Evolutionary conservation across 2,329 filamentous ascomycete genomes (phyloP).

Genomic region (Pseudogymnoascus sp.): DNA sequence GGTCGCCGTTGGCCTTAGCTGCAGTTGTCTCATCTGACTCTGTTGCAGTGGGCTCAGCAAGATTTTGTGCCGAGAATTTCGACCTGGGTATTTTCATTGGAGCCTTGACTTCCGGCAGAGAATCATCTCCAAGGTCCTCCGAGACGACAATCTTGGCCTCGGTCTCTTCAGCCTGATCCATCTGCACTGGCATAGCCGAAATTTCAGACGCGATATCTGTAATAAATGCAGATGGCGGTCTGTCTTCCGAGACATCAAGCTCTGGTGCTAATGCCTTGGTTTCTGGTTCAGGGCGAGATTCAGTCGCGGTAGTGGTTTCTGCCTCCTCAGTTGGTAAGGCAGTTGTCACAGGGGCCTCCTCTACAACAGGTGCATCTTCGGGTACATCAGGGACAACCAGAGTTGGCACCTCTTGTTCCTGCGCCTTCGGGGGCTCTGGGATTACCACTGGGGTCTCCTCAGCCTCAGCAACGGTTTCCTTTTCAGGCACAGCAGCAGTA

Average conservation of each 20-base stretch:
- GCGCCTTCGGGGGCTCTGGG: background rate
- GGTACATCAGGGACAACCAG: background rate
- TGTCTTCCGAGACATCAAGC: background rate
- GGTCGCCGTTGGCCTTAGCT: background rate
- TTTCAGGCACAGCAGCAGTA: background rate
- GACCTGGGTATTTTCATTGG: slow-evolving; percentile 23
- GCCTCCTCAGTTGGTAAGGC: background rate
- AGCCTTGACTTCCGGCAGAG: slow-evolving; percentile 7
- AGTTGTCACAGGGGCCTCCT: background rate
- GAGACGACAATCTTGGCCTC: background rate
- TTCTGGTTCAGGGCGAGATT: background rate
- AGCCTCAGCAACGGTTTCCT: background rate
- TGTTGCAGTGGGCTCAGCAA: slow-evolving; percentile 10
- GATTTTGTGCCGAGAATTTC: slow-evolving; percentile 24
- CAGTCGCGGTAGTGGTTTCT: background rate
- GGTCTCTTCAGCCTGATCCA: background rate
- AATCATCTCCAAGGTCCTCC: background rate
- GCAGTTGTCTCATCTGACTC: background rate
- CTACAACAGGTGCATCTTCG: background rate
- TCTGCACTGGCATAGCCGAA: background rate
- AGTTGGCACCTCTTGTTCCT: background rate
- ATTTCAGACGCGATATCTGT: background rate
- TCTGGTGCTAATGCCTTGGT: background rate
- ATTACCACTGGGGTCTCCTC: background rate
- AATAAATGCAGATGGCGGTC: background rate